Percentiles rank a stretch among this genome's conserved stretches.
These are phyloP conservation scores for Barbarea vulgaris DNA, from an alignment of 345 rosid species.

Conservation along the genomic window DNA sequence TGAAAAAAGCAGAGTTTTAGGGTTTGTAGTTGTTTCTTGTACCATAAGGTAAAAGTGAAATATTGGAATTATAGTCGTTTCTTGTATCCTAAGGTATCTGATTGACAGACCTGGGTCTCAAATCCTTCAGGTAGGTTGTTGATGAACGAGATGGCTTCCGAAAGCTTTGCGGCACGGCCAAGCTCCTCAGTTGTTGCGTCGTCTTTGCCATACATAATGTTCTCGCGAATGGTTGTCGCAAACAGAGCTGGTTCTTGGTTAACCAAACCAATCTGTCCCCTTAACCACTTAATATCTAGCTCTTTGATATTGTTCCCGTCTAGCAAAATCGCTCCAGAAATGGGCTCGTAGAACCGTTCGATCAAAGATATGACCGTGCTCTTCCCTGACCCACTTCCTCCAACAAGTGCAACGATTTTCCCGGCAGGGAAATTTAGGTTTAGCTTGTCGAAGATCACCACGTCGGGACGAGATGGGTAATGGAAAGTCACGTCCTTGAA, in stretches of 20 bases:
- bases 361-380: slow-evolving; percentile 93
- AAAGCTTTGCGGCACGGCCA: slow-evolving; percentile 76
- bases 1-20: not conserved
- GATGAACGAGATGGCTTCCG: slow-evolving; percentile 79
- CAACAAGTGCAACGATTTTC: slow-evolving; percentile 89
- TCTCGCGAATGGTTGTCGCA: slow-evolving; percentile 79
- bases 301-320: slow-evolving; percentile 66
- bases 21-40: not conserved
- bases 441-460: slow-evolving; percentile 61
- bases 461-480: slow-evolving; percentile 90
- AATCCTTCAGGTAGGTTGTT: slow-evolving; percentile 90
- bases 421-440: slow-evolving; percentile 70
- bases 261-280: slow-evolving; percentile 85
- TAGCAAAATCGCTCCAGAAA: slow-evolving; percentile 58
- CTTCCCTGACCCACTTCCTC: slow-evolving; percentile 97
- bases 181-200: slow-evolving; percentile 76
- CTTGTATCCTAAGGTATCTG: not conserved
- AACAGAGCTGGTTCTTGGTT: slow-evolving; percentile 96
- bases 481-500: slow-evolving; percentile 73
- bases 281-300: slow-evolving; percentile 84
- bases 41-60: not conserved
- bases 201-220: slow-evolving; percentile 87
- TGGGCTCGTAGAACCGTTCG: slow-evolving; percentile 90
- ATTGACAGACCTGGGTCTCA: slow-evolving; percentile 76
- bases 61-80: not conserved